Evolutionary conservation across 2,329 filamentous ascomycete genomes (phyloP), one percentile per base, ranked within the genome.

Genomic region (Cercospora zeae-maydis): DNA sequence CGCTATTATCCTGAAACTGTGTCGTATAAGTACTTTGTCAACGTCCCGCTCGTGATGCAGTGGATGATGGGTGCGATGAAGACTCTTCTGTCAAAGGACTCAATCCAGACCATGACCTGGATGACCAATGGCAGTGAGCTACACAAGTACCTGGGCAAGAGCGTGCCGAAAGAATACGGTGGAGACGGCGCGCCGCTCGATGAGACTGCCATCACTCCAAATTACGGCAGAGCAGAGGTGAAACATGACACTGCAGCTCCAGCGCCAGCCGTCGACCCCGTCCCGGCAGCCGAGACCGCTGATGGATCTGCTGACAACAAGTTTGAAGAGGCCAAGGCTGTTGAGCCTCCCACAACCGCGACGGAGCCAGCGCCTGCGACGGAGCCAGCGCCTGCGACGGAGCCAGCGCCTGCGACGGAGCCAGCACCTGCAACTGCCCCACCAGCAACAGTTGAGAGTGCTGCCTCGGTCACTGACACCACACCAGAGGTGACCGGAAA

Each of bases 11-110:
- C 93, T 0, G 93, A 97, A 80, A 86, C 96, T 9, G 83, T 97
- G 54, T 86, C 86, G 71, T 86, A 93, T 79, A 97, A 97, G 82
- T 97, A 93, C 83, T 97, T 97, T 75, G 90, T 97, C 79, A 97
- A 97, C 72, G 91, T 97, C 5, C 93, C 93, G 0, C 78, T 88
- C 61, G 82, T 97, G 72, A 97, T 97, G 93, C 90, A 91, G 61
- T 97, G 93, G 81, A 72, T 82, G 70, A 82, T 80, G 72, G 73
- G 74, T 6, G 78, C 78, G 2, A 78, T 80, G 69, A 81, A 80
- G 70, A 67, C 79, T 30, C 70, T 83, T 33, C 74, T 82, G 57
- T 73, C 76, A 19, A 80, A 78, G 68, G 80, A 82, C 70, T 81
- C 78, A n/a, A 74, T 78, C 8, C 76, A 76, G 69, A 82, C 81